Evolutionary conservation across 805 yeast genomes (phyloP), one percentile per base, ranked within the genome.

Genomic region (Metschnikowia dekortorum): DNA sequence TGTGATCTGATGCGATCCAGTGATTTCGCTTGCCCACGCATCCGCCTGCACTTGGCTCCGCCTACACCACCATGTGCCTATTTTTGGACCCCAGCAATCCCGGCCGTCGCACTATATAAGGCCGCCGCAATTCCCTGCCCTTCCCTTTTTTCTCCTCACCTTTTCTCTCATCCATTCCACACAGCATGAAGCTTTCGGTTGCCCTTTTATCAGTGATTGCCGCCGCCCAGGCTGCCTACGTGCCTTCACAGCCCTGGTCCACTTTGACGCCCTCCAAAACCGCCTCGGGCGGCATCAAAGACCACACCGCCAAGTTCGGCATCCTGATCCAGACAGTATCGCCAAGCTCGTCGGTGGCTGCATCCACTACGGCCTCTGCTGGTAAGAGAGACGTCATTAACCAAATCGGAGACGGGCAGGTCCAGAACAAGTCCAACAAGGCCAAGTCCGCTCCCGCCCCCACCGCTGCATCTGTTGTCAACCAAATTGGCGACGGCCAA

Each of bases 191-290:
- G 48, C 44, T 54, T 33, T 49, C 54, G 22, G 47, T 54, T 47
- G 54, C 60, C 28, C 37, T 50, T 28, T 49, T 53, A 34, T 69
- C 80, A 56, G 62, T 81, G 39, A 75, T 77, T 48, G 65, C 80
- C n/a, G 52, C 74, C 14, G 74, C 83, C 33, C 47, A 75, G 46
- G 85, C 86, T 46, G 88, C 88, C 51, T 79, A 79, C 58, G 80
- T 82, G 57, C 87, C 86, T 54, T 67, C 82, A 48, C 84, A 80
- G 53, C 82, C 85, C 60, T 85, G 87, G 87, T 68, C 85, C 48
- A 83, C 89, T 49, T 75, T 86, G 67, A 84, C 90, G 36, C 91
- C 94, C 58, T 79, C 78, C 44, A 66, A 80, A 8, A 61, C 76
- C 43, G 75, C 76, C 53, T 57, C 80, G 9, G 82, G 82, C 61